Evolutionary conservation across 148 eudicot species (phyloP), one percentile per base, ranked within the genome.

Genomic region (Fallopia convolvulus): DNA sequence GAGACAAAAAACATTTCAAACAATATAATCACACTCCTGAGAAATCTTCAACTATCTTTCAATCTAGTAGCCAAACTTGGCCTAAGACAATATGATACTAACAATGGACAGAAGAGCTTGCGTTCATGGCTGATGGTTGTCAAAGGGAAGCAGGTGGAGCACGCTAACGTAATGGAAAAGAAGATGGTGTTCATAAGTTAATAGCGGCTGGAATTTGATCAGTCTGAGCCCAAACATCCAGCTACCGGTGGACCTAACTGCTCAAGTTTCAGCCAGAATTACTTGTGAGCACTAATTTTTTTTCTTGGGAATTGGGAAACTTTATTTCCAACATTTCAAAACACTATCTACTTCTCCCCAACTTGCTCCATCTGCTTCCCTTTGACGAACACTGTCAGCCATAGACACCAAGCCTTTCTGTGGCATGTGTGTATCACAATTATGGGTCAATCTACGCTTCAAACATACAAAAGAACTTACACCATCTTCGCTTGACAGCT

Each of bases 401-500:
- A 55, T 55, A 6, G 61, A 55, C 61, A 55, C 61, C 26, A 55
- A 20, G 61, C 61, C 61, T 21, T n/a, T 6, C 20, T 55, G 61
- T n/a, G 61, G 9, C 61, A 55, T 55, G 61, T n/a, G 56, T 52
- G 61, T 55, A 21, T 20, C 61, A 55, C 39, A 30, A 30, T 23
- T 26, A 61, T 61, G 70, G 36, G 39, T 1, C 70, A 61, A 12
- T 30, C 4, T 68, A 68, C 2, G 46, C 72, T 68, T 36, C 44
- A 68, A 39, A 6, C 17, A 36, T 15, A 14, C 36, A 68, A 39
- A 70, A 78, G 75, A 82, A 84, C 95, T 90, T 87, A 92, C 98
- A 84, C 83, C 82, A 79, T 85, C 79, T 82, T 50, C 86, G 79
- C 73, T 78, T 85, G 75, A 82, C 82, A 79, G 84, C 77, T 76